A percentile compares a stretch with the other conserved stretches of the same genome.
Evolutionary conservation across 2,329 filamentous ascomycete genomes (phyloP).

Genomic region (Cercospora sp.): DNA sequence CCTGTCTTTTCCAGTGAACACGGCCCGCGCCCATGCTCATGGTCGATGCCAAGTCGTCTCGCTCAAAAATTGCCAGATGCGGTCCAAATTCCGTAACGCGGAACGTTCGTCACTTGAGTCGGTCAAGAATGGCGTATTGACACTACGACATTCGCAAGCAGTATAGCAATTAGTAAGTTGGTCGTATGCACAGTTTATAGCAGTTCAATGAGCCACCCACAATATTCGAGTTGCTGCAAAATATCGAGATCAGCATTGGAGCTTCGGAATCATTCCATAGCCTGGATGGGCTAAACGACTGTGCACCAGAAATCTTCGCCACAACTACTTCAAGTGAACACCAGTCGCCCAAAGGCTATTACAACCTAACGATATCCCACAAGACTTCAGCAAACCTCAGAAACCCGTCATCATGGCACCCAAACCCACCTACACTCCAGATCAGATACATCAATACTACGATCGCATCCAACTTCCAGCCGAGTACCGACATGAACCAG

Average conservation of each 20-base stretch:
- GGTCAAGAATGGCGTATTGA: background rate
- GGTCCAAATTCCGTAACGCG: background rate
- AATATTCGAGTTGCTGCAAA: too few relatives aligned
- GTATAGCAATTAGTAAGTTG: background rate
- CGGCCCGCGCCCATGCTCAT: background rate
- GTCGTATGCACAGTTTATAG: background rate
- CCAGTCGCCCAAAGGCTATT: background rate
- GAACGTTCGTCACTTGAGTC: background rate
- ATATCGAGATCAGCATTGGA: background rate
- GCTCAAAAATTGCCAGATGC: background rate
- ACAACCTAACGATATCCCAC: background rate
- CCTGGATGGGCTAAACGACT: background rate
- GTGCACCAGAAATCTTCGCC: background rate
- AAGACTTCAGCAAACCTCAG: background rate
- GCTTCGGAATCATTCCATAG: background rate
- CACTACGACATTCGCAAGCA: background rate
- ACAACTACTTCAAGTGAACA: background rate
- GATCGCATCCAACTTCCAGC: constrained; percentile 29
- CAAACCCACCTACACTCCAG: constrained; percentile 23
- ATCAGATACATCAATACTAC: constrained; percentile 30
- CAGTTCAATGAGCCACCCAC: background rate
- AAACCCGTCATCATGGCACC: background rate
- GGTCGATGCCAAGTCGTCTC: background rate
- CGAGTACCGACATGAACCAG: constrained; percentile 24
- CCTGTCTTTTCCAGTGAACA: background rate